Evolutionary conservation across 805 yeast genomes (phyloP), one percentile per base, ranked within the genome.

Genomic region (Brettanomyces bruxellensis): DNA sequence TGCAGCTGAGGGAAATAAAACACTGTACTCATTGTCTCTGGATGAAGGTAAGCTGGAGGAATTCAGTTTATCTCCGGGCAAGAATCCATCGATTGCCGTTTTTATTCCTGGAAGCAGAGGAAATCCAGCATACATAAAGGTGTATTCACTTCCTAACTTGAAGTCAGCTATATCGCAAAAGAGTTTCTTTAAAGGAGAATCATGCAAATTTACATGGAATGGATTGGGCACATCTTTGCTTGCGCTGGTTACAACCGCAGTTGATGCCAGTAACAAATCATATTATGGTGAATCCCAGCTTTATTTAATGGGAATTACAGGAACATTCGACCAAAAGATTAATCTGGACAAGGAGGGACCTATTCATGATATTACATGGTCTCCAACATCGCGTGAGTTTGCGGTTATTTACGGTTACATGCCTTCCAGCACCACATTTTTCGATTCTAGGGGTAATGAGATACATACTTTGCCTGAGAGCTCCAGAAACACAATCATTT

Each of bases 351-450:
- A 86, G 57, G 96, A 89, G 60, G 98, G 98, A 32, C 98, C 99
- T 40, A 89, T 93, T 55, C 97, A 93, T 68, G 99, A 93, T 65
- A 86, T 91, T 51, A 82, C 93, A 23, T 93, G 99, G 99, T 85
- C 95, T 25, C 96, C 98, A 49, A 80, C 89, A 44, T 87, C 96
- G 18, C 78, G 96, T 55, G 98, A 93, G 69, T 95, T 93, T 71
- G 98, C 96, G 50, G 99, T 93, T 40, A 88, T 86, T 47, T 90
- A 90, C 61, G 99, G 99, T 32, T 90, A 79, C 69, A 93, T 93
- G 98, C 99, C 99, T 2, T 87, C 96, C 28, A 83, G 85, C 58
- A 90, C 97, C 25, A 81, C 96, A 9, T 88, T 93, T 58, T 93
- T 91, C 59, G 98, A 93, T 67, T 79, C 95, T 25, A 79, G 97